Conservation (phyloP, 305 asterid genomes). For the Fraxinus velutina region DNA sequence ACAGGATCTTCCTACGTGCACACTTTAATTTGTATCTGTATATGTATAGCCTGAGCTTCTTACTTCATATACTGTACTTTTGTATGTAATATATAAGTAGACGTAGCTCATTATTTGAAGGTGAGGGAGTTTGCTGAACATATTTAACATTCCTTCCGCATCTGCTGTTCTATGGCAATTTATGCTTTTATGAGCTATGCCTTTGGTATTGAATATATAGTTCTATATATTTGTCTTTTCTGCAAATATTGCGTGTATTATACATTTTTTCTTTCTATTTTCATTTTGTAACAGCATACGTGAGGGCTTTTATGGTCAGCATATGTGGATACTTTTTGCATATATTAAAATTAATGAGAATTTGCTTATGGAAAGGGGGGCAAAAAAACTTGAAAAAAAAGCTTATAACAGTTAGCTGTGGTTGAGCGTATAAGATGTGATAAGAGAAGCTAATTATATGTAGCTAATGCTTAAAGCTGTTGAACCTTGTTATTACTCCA, state of each 20-base stretch:
- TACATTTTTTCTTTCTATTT: conserved; percentile 9
- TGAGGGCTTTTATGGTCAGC: conserved; percentile 15
- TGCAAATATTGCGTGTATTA: conserved; percentile 8
- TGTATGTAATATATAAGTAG: background rate
- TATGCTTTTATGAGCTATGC: conserved; percentile 11
- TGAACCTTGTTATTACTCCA: conserved; percentile 9
- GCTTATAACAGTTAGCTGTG: background rate
- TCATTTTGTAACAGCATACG: conserved; percentile 2
- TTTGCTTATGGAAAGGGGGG: conserved; percentile 12
- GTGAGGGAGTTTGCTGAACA: conserved; percentile 5
- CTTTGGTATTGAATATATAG: background rate
- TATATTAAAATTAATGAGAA: background rate
- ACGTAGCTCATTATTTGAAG: conserved; percentile 15
- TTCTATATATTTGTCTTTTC: background rate
- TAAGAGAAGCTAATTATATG: conserved; percentile 1
- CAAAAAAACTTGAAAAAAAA: background rate
- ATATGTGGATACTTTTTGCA: background rate
- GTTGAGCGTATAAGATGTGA: conserved; percentile 1
- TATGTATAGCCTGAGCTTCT: conserved; percentile 16
- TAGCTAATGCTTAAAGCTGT: conserved; percentile 13
- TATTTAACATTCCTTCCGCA: conserved; percentile 11
- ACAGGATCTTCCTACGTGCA: background rate
- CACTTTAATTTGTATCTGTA: background rate
- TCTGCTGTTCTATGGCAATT: conserved; percentile 9
- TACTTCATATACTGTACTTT: conserved; percentile 13